Evolutionary conservation across 75 land plant species (phyloP).

Genomic region (Sequoiadendron giganteum): DNA sequence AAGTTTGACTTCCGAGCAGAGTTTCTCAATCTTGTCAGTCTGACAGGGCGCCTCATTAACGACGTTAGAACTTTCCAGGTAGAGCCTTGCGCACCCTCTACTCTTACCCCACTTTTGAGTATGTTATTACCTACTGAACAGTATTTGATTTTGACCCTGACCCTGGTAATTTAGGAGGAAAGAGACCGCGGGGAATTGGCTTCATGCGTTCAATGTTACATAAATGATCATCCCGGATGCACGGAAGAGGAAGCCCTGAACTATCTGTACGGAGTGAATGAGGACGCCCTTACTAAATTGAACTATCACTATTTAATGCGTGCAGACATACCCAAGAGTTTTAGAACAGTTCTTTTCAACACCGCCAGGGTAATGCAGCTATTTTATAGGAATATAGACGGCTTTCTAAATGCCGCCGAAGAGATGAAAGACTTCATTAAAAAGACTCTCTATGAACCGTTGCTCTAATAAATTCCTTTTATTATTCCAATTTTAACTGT

Average conservation of each 20-base stretch:
- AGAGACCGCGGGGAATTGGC: slow-evolving; percentile 5
- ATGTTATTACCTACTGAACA: no score
- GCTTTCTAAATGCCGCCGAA: slow-evolving; percentile 12
- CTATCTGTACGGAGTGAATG: background rate
- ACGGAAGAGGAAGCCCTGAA: background rate
- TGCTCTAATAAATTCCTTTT: background rate
- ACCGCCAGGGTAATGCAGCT: slow-evolving; percentile 21
- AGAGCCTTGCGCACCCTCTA: no score
- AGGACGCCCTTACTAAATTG: slow-evolving; percentile 20
- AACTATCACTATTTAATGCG: slow-evolving; percentile 7
- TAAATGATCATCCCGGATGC: slow-evolving; percentile 14
- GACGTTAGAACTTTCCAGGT: background rate
- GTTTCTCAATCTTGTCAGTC: background rate
- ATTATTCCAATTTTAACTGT: no score
- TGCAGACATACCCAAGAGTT: background rate
- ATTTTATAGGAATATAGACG: slow-evolving; percentile 27
- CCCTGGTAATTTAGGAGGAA: background rate
- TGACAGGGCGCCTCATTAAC: background rate
- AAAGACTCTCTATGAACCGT: background rate
- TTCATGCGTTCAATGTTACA: slow-evolving; percentile 21
- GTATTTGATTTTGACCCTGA: no score
- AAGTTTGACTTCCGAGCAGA: background rate
- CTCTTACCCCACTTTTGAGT: no score
- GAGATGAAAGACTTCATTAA: slow-evolving; percentile 26
- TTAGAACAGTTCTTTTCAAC: slow-evolving; percentile 22